A percentile compares a stretch with the other conserved stretches of the same genome.
Evolutionary conservation across 108 stramenopile genomes (phyloP).

Genomic region (Pseudonitzschia multistriata): DNA sequence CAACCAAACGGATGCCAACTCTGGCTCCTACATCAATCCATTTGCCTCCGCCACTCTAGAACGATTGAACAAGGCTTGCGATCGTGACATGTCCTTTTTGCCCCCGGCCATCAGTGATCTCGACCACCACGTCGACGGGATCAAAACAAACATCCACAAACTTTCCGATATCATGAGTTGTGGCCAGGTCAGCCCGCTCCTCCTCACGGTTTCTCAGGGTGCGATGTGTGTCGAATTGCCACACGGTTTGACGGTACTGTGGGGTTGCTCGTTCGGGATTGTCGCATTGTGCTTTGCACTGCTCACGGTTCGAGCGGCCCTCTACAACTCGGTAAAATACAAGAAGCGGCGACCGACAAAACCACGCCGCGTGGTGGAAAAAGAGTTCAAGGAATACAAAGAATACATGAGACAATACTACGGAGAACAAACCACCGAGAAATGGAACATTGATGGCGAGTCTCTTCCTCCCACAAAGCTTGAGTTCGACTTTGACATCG

Average conservation of each 20-base stretch:
- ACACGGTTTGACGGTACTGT: constrained; percentile 34
- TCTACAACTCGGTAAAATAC: constrained; percentile 38
- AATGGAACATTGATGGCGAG: constrained; percentile 36
- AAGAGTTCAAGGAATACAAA: constrained; percentile 49
- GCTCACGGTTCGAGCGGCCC: constrained; percentile 43
- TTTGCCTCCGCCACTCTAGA: neutral
- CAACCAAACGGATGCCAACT: neutral
- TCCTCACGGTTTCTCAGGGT: constrained; percentile 35
- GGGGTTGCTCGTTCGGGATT: constrained; percentile 24
- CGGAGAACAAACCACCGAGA: constrained; percentile 23
- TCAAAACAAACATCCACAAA: constrained; percentile 17
- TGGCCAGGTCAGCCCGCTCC: constrained; percentile 30
- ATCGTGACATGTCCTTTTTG: constrained; percentile 27
- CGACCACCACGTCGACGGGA: neutral
- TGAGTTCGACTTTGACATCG: constrained; percentile 16
- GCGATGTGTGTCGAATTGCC: constrained; percentile 40
- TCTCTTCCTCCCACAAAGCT: neutral
- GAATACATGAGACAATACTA: constrained; percentile 49
- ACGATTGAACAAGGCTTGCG: constrained; percentile 17
- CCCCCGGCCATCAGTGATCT: constrained; percentile 17
- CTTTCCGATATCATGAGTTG: constrained; percentile 29
- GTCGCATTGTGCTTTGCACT: constrained; percentile 36
- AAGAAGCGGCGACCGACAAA: constrained; percentile 29
- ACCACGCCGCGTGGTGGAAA: constrained; percentile 31
- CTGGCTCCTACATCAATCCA: neutral